Base-by-base conservation (phyloP, 306 rosid genomes). In the Cajanus cajan region DNA sequence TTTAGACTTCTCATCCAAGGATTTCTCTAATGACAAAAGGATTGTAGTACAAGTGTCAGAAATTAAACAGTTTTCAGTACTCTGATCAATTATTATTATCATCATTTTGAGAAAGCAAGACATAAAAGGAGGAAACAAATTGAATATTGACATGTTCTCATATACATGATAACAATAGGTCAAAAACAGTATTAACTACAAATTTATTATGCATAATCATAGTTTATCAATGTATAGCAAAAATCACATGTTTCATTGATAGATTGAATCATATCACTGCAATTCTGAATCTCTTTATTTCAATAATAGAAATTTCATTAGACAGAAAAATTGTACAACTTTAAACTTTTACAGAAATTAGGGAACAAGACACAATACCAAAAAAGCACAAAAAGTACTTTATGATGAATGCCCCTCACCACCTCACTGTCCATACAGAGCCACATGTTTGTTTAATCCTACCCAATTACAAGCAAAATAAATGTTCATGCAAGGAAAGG, bases 1-100 rank as follows among this genome's bases (percentile, higher is more conserved):
- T 85, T 85, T 91, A 44, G 99, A 84, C 75, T 88, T 91, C 83
- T 76, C 89, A n/a, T 89, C 87, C 4, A 84, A 11, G 70, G 93
- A 86, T 88, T 92, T 91, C 82, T 85, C 99, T 95, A 74, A 48
- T 48, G 70, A 73, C 62, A 73, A 80, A 71, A 78, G 54, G 39
- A 68, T 54, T 58, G 40, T 8, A 54, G 31, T 15, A 76, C 18
- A 83, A 82, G 68, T 19, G 76, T 47, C 45, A 54, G 19, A 28
- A 57, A 33, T 33, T 36, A 77, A 67, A 71, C 48, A 36, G 54
- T 34, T 69, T 69, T 52, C 69, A 65, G 72, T 47, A 69, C 41
- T 66, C 36, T 40, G 13, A 67, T 64, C 22, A 66, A 54, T 71
- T 45, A 67, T 16, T 10, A 28, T 36, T 64, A n/a, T 24, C 39